Conservation (phyloP, 495 filamentous ascomycete species). For the Thozetella sp. region DNA sequence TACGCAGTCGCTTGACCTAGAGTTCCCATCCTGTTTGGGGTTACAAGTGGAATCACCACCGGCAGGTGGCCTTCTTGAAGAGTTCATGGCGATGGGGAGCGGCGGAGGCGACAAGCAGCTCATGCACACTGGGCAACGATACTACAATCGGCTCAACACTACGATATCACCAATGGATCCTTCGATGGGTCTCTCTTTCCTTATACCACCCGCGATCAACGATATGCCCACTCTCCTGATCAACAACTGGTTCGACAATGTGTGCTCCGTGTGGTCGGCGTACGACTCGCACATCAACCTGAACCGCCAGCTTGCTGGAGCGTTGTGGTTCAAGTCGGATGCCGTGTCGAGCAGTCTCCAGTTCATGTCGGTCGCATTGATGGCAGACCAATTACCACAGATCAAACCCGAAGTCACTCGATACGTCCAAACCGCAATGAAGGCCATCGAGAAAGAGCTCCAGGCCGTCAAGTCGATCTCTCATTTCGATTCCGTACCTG, state of each 20-base stretch:
- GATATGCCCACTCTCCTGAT: constrained; percentile 2
- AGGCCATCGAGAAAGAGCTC: constrained; percentile 1
- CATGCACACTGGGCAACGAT: background rate
- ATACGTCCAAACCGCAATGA: background rate
- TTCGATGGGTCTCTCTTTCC: background rate
- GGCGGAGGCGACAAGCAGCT: background rate
- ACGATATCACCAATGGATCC: background rate
- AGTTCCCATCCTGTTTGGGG: background rate
- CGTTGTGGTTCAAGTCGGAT: background rate
- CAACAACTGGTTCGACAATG: constrained; percentile 4
- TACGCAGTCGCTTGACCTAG: no score
- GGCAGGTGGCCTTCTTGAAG: background rate
- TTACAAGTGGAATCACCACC: background rate
- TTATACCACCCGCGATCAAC: background rate
- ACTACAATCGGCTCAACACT: background rate
- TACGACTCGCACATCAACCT: background rate
- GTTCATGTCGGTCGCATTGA: constrained; percentile 1
- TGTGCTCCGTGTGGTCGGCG: background rate
- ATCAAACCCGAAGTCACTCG: background rate
- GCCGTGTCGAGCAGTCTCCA: constrained; percentile 2
- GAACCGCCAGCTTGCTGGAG: background rate
- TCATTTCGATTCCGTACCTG: background rate
- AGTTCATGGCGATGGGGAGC: background rate
- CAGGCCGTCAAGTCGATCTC: background rate
- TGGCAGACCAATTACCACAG: constrained; percentile 2